A percentile compares a stretch with the other conserved stretches of the same genome.
phyloP scores from a whole-genome alignment of 495 filamentous ascomycete species.

The Sphaerosporella brunnea region DNA sequence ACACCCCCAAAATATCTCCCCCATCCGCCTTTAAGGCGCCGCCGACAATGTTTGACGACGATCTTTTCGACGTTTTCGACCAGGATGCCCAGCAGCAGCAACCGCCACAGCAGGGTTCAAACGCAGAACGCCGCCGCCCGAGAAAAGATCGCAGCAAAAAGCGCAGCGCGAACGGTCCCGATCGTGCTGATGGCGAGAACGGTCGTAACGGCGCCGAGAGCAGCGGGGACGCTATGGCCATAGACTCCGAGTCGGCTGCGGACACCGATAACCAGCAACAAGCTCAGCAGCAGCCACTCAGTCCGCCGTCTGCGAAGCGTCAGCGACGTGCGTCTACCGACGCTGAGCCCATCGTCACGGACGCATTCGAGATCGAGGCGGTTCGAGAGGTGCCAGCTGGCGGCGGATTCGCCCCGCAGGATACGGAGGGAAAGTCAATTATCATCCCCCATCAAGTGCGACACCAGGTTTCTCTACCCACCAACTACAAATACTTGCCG shows the following conservation, averaged over 20 bases:
- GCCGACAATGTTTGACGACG: constrained; percentile 33
- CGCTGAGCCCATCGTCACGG: constrained; percentile 67
- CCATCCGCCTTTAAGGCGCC: neutral
- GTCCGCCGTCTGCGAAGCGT: constrained; percentile 40
- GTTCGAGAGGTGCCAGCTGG: constrained; percentile 71
- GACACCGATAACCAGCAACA: constrained; percentile 15
- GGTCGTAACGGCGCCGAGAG: too few relatives aligned
- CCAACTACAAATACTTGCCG: constrained; percentile 81
- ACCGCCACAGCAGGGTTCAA: constrained; percentile 29
- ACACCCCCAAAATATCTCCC: too few relatives aligned
- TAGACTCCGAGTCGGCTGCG: constrained; percentile 29
- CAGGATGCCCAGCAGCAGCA: constrained; percentile 39
- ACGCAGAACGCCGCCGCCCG: constrained; percentile 27
- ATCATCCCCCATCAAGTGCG: constrained; percentile 90
- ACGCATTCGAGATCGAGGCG: constrained; percentile 91
- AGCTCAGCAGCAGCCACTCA: constrained; percentile 14
- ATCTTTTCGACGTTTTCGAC: constrained; percentile 73
- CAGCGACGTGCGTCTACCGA: constrained; percentile 49
- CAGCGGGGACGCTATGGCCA: constrained; percentile 33
- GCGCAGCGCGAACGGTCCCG: constrained; percentile 57
- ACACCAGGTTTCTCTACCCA: constrained; percentile 89
- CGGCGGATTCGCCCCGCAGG: constrained; percentile 50
- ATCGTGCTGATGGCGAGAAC: constrained; percentile 36
- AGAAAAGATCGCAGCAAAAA: constrained; percentile 56
- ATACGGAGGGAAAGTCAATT: constrained; percentile 39